phyloP scores from a whole-genome alignment of 2,329 filamentous ascomycete species.

The Annulohypoxylon truncatum region DNA sequence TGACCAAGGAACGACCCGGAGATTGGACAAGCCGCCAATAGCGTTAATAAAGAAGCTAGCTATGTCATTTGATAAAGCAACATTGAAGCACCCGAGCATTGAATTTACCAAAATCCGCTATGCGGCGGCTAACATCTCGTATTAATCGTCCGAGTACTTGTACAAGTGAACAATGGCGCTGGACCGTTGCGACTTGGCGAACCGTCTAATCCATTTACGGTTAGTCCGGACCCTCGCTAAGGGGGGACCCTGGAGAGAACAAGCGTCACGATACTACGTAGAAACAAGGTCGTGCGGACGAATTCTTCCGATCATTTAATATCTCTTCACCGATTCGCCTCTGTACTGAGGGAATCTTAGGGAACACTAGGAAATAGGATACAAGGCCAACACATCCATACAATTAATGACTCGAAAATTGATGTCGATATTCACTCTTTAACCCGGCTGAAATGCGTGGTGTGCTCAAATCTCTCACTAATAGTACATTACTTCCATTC shows the following conservation, averaged over 20 bases:
- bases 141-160: constrained; percentile 28
- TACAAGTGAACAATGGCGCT: constrained; percentile 26
- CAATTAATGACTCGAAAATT: constrained; percentile 17
- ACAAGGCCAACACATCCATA: not conserved
- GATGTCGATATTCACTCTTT: constrained; percentile 42
- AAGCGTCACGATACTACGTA: constrained; percentile 2
- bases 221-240: constrained; percentile 19
- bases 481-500: constrained; percentile 47
- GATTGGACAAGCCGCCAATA: not conserved
- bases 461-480: constrained; percentile 48
- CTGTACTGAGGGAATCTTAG: not conserved
- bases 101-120: not conserved
- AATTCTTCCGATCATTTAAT: constrained; percentile 7
- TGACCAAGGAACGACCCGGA: not conserved
- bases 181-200: constrained; percentile 27
- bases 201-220: constrained; percentile 15
- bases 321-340: not conserved
- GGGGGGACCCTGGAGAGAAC: not conserved
- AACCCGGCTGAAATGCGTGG: constrained; percentile 38
- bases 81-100: not conserved
- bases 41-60: not conserved
- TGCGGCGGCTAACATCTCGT: constrained; percentile 27
- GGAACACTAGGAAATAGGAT: not conserved
- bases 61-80: not conserved
- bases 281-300: not conserved